Conservation (phyloP, 768 basidiomycete genomes). For the Leccinum olivaceopallidum region DNA sequence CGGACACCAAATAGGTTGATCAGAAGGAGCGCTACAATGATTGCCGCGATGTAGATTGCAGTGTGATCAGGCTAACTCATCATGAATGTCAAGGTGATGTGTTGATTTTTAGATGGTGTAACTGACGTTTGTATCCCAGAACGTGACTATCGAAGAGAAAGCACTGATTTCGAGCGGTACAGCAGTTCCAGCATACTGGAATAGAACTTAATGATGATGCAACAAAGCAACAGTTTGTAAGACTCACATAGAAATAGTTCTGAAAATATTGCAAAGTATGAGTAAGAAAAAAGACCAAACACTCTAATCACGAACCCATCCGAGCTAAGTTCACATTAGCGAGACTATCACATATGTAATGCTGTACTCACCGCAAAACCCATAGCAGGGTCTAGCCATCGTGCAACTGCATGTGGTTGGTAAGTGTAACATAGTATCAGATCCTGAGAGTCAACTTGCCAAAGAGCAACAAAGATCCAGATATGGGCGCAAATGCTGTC, state of each 20-base stretch:
- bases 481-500: slow-evolving; percentile 30
- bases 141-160: slow-evolving; percentile 47
- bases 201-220: not conserved
- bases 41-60: slow-evolving; percentile 41
- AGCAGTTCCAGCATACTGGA: slow-evolving; percentile 34
- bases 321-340: slow-evolving; percentile 15
- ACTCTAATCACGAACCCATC: slow-evolving; percentile 22
- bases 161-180: slow-evolving; percentile 54
- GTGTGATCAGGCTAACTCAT: slow-evolving; percentile 34
- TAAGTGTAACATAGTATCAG: not conserved
- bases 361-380: slow-evolving; percentile 30
- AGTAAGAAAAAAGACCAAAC: not conserved
- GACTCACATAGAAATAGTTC: slow-evolving; percentile 37
- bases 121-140: slow-evolving; percentile 45
- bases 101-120: not conserved
- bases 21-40: slow-evolving; percentile 39
- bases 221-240: not conserved
- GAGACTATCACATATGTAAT: not conserved
- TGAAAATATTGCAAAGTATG: slow-evolving; percentile 6
- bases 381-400: slow-evolving; percentile 34
- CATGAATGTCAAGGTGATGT: slow-evolving; percentile 12
- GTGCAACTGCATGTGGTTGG: slow-evolving; percentile 22
- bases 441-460: slow-evolving; percentile 13
- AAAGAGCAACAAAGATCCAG: slow-evolving; percentile 30
- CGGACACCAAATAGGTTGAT: slow-evolving; percentile 50